Evolutionary conservation across 305 asterid genomes (phyloP), one percentile per base, ranked within the genome.

Genomic region (Rubia tinctorum): DNA sequence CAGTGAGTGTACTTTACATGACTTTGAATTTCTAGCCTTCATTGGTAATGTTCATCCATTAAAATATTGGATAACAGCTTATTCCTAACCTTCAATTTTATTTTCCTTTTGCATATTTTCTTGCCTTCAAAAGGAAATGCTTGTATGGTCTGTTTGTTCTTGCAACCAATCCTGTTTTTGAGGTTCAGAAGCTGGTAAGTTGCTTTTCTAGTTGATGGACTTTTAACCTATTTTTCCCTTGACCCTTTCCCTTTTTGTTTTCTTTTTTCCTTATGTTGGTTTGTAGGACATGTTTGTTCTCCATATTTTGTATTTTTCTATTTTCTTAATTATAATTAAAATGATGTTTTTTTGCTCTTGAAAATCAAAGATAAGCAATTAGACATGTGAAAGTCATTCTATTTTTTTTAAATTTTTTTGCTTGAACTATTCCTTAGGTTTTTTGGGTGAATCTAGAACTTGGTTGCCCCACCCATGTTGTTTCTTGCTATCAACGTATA

Each of bases 161-260:
- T 71, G 91, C 98, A 37, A 87, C 90, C 79, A 96, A 93, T 73
- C 75, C 96, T 75, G 78, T 88, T 74, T 79, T 96, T 18, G 96
- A 91, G 73, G 93, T 93, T 78, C 94, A 96, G 84, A 93, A 90
- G 89, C 84, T 93, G 98, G 98, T 91, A 78, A 87, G 93, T 30
- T 47, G n/a, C 93, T 95, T 81, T 98, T 95, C 77, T 97, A 93
- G 78, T 87, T 95, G 76, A 82, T 93, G 73, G 99, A 90, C 80
- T 90, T 92, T 79, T 91, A 90, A 65, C 87, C 96, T 68, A 82
- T 86, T 78, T 84, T 90, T n/a, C n/a, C n/a, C n/a, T n/a, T n/a
- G n/a, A n/a, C n/a, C n/a, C n/a, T n/a, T n/a, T n/a, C n/a, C n/a
- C n/a, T n/a, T n/a, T n/a, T n/a, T n/a, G n/a, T n/a, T n/a, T n/a